Evolutionary conservation across 1,139 yeast genomes (phyloP).

Genomic region (Yamadazyma trypodendri): DNA sequence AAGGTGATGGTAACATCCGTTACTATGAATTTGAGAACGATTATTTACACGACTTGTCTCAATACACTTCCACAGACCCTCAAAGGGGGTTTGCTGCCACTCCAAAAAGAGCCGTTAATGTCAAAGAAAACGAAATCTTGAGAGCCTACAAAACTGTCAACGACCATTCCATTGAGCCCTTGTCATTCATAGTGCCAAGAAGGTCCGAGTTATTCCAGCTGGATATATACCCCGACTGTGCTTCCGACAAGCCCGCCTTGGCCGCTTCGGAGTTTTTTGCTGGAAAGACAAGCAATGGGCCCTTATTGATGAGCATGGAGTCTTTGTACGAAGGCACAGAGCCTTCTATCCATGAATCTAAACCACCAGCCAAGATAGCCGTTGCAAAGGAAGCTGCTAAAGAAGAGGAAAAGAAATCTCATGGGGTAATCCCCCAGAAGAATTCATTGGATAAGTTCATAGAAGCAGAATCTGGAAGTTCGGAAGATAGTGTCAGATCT

Average conservation of each 20-base stretch:
- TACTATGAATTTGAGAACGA: conserved; percentile 87
- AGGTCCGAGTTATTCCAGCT: conserved; percentile 89
- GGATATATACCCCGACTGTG: conserved; percentile 91
- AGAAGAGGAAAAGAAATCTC: conserved; percentile 18
- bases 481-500: conserved; percentile 13
- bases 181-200: conserved; percentile 90
- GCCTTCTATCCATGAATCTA: conserved; percentile 39
- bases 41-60: conserved; percentile 76
- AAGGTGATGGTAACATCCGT: conserved; percentile 97
- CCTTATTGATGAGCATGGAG: conserved; percentile 75
- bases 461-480: conserved; percentile 9
- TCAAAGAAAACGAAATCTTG: conserved; percentile 80
- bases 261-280: conserved; percentile 74
- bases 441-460: conserved; percentile 15
- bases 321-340: conserved; percentile 75
- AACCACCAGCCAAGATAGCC: conserved; percentile 29
- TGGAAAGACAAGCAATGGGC: conserved; percentile 79
- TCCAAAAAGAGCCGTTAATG: conserved; percentile 78
- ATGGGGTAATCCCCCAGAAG: conserved; percentile 12
- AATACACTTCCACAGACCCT: conserved; percentile 83
- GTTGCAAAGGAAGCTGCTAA: conserved; percentile 25
- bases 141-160: conserved; percentile 81
- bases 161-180: conserved; percentile 81
- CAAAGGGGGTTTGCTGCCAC: conserved; percentile 94
- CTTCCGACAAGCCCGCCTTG: conserved; percentile 75